Conservation (phyloP, 768 basidiomycete genomes). For the Lepiota brunneoincarnata region DNA sequence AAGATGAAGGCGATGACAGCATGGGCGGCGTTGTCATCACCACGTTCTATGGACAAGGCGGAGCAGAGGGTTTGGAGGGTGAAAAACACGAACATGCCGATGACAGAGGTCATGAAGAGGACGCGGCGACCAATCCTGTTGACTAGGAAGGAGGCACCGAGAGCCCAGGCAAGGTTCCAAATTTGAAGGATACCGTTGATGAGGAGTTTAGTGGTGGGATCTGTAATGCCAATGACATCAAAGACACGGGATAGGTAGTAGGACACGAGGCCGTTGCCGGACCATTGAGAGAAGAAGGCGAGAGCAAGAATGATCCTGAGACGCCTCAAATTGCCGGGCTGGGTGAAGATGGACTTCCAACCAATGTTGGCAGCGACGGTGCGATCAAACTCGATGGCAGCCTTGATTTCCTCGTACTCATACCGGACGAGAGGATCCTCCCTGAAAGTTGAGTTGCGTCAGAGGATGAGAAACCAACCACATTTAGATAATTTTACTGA, state of each 20-base stretch:
- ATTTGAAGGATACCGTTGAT: constrained; percentile 86
- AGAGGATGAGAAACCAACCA: neutral
- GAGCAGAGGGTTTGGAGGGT: constrained; percentile 67
- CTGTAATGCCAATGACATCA: constrained; percentile 61
- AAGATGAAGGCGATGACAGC: constrained; percentile 84
- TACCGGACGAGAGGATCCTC: constrained; percentile 67
- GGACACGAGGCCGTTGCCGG: constrained; percentile 80
- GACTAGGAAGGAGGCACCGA: constrained; percentile 34
- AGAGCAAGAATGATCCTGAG: constrained; percentile 74
- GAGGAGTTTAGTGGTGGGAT: constrained; percentile 62
- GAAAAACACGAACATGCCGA: constrained; percentile 66
- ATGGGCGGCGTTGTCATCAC: constrained; percentile 47
- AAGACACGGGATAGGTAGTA: constrained; percentile 81
- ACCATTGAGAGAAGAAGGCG: constrained; percentile 86
- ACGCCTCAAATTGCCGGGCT: constrained; percentile 71
- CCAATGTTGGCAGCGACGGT: constrained; percentile 56
- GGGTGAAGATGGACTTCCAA: constrained; percentile 67
- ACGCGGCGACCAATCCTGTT: constrained; percentile 69
- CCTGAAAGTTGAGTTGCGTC: constrained; percentile 22
- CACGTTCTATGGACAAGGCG: constrained; percentile 47
- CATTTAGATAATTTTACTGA: constrained; percentile 20
- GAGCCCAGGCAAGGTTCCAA: constrained; percentile 61
- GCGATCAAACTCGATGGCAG: constrained; percentile 69
- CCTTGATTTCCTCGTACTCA: constrained; percentile 80
- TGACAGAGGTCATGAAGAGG: constrained; percentile 60